These are phyloP conservation scores for Globisporangium emineosum DNA, from an alignment of 352 stramenopile species.

Conservation along the genomic window DNA sequence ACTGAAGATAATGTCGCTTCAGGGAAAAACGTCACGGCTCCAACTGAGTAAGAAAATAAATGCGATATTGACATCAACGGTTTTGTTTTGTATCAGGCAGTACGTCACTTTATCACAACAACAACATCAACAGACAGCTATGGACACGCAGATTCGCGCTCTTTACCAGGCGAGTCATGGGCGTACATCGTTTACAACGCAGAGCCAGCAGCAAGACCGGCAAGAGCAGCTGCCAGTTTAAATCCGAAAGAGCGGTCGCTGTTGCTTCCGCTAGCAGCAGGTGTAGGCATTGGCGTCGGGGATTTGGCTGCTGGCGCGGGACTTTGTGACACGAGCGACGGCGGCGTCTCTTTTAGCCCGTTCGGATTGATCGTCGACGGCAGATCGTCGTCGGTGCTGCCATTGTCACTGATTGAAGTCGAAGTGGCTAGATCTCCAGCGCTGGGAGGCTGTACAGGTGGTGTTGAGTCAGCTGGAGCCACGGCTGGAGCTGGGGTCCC, in stretches of 20 bases:
- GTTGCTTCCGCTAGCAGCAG: slow-evolving; percentile 1
- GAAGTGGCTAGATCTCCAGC: not conserved
- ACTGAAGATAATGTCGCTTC: too few relatives aligned
- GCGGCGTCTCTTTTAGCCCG: slow-evolving; percentile 10
- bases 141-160: not conserved
- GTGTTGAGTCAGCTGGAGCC: not conserved
- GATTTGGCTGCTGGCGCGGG: not conserved
- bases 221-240: not conserved
- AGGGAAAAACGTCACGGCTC: too few relatives aligned
- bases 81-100: too few relatives aligned
- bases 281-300: not conserved
- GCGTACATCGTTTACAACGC: slow-evolving; percentile 1
- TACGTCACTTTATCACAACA: too few relatives aligned
- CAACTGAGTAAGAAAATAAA: not conserved
- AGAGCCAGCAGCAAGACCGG: not conserved
- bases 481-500: not conserved
- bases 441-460: not conserved
- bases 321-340: slow-evolving; percentile 7
- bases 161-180: not conserved
- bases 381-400: not conserved
- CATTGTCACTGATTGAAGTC: not conserved
- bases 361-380: slow-evolving; percentile 8
- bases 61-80: not conserved
- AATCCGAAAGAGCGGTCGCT: not conserved
- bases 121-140: too few relatives aligned